Evolutionary conservation across 768 basidiomycete species (phyloP).

Genomic region (Suillus paluster): DNA sequence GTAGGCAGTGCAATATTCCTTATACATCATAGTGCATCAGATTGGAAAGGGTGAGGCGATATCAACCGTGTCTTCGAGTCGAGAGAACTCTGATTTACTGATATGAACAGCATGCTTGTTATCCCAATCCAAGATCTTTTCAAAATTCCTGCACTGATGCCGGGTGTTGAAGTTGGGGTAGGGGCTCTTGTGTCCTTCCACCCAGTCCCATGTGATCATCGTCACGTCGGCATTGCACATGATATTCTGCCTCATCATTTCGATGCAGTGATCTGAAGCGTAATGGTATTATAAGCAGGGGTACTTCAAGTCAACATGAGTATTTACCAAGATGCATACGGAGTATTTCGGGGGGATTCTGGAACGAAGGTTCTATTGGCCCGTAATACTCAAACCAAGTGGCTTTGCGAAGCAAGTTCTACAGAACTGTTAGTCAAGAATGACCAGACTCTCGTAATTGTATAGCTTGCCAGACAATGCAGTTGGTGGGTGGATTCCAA

Average conservation of each 20-base stretch:
- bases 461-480: conserved; percentile 9
- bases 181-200: background rate
- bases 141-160: conserved; percentile 4
- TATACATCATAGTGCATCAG: background rate
- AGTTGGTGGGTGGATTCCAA: conserved; percentile 13
- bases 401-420: conserved; percentile 14
- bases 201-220: conserved; percentile 17
- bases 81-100: background rate
- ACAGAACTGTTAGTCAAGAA: background rate
- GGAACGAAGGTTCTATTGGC: conserved; percentile 8
- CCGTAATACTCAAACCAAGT: conserved; percentile 9
- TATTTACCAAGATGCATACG: conserved; percentile 14
- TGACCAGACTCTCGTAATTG: too few species aligned
- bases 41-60: background rate
- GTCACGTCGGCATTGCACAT: conserved; percentile 16
- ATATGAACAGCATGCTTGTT: background rate
- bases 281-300: background rate
- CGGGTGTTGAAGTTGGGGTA: background rate
- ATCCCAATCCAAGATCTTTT: conserved; percentile 2
- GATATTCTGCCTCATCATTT: conserved; percentile 10
- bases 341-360: background rate
- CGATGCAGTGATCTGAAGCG: conserved; percentile 13
- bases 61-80: background rate
- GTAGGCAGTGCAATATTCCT: background rate
- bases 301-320: background rate